Percentiles rank a stretch among this genome's conserved stretches.
These are phyloP conservation scores for Paraurostyla sp. DNA, from an alignment of 73 alveolate genomes.

Conservation along the genomic window DNA sequence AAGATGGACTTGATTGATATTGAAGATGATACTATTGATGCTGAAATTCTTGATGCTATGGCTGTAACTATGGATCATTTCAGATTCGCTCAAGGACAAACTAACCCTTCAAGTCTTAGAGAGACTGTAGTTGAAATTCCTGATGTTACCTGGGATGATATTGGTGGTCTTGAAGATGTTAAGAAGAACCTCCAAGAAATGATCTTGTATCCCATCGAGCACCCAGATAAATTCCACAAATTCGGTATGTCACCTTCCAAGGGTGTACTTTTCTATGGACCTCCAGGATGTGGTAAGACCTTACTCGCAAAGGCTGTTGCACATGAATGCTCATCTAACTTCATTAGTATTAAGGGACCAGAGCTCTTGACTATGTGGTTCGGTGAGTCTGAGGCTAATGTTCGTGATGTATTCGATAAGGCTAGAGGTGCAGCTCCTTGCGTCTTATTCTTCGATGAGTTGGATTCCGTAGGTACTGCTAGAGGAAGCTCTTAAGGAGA, in stretches of 20 bases:
- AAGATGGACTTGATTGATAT: slow-evolving; percentile 98
- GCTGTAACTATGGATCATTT: slow-evolving; percentile 88
- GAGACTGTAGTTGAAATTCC: slow-evolving; percentile 93
- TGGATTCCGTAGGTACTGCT: slow-evolving; percentile 88
- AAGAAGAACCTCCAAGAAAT: slow-evolving; percentile 95
- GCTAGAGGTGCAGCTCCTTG: slow-evolving; percentile 96
- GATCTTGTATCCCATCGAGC: slow-evolving; percentile 98
- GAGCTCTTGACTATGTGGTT: slow-evolving; percentile 96
- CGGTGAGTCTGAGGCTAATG: slow-evolving; percentile 96
- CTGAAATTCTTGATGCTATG: slow-evolving; percentile 85
- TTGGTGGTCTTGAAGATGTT: slow-evolving; percentile 98
- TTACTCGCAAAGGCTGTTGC: slow-evolving; percentile 98
- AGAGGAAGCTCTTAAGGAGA: slow-evolving; percentile 93
- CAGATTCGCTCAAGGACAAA: slow-evolving; percentile 80
- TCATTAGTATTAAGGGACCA: slow-evolving; percentile 96
- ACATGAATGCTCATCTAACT: slow-evolving; percentile 95
- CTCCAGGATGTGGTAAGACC: slow-evolving; percentile 95
- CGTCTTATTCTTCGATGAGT: slow-evolving; percentile 94
- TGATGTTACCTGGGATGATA: slow-evolving; percentile 98
- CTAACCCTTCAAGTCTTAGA: slow-evolving; percentile 85
- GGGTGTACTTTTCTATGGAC: slow-evolving; percentile 96
- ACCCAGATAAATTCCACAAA: slow-evolving; percentile 91
- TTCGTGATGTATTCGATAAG: slow-evolving; percentile 92
- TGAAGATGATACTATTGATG: slow-evolving; percentile 94
- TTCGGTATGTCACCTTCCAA: slow-evolving; percentile 89